These are phyloP conservation scores for Lentinula raphanica DNA, from an alignment of 768 basidiomycete species.

Conservation along the genomic window DNA sequence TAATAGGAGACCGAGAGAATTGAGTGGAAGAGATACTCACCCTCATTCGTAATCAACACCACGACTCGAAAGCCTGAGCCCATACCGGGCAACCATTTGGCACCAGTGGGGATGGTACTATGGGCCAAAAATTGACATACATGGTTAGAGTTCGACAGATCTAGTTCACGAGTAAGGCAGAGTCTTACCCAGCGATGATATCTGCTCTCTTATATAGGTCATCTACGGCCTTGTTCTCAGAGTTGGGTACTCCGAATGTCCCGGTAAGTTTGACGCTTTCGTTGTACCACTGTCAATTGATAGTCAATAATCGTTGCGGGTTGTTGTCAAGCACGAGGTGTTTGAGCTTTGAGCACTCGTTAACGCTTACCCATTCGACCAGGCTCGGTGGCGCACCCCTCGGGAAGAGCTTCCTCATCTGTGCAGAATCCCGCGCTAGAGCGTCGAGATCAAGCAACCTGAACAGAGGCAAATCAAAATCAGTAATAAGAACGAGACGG, in stretches of 20 bases:
- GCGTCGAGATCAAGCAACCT: neutral
- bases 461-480: neutral
- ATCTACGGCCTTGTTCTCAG: neutral
- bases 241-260: neutral
- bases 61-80: neutral
- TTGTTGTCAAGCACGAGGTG: neutral
- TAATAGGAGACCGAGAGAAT: too few relatives aligned
- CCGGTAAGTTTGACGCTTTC: neutral
- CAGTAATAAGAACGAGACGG: neutral
- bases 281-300: neutral
- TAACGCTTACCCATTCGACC: neutral
- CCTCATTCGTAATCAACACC: neutral
- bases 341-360: too few relatives aligned
- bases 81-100: neutral
- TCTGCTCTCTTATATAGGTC: neutral
- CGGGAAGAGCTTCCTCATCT: neutral
- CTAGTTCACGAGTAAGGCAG: too few relatives aligned
- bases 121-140: neutral
- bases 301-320: neutral
- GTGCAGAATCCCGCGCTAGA: neutral
- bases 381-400: neutral
- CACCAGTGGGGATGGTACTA: neutral
- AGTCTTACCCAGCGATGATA: neutral
- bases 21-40: neutral
- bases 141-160: too few relatives aligned